Percentiles rank a stretch among this genome's conserved stretches.
phyloP scores from a whole-genome alignment of 2,329 filamentous ascomycete genomes.

The Knoxdaviesia proteae region DNA sequence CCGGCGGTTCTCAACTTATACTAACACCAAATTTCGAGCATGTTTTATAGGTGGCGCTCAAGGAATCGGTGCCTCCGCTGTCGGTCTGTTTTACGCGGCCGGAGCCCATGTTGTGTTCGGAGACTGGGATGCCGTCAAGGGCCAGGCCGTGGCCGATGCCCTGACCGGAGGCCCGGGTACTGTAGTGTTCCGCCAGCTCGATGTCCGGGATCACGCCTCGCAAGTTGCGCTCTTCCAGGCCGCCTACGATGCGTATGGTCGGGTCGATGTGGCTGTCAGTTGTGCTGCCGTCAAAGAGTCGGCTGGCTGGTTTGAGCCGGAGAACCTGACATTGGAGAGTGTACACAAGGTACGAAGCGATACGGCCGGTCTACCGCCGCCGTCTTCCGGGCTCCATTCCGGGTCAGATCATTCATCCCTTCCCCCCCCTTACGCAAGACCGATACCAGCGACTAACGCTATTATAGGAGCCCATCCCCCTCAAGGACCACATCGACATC shows the following conservation, averaged over 20 bases:
- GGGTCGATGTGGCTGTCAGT: slow-evolving; percentile 2
- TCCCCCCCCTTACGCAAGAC: neutral
- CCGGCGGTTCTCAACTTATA: neutral
- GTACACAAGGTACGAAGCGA: slow-evolving; percentile 11
- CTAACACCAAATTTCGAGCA: neutral
- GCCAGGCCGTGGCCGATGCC: neutral
- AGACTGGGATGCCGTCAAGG: slow-evolving; percentile 1
- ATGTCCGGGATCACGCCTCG: slow-evolving; percentile 1
- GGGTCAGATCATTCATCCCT: neutral
- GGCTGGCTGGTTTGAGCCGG: slow-evolving; percentile 21
- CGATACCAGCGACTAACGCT: neutral
- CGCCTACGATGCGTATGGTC: neutral
- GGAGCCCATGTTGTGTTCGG: slow-evolving; percentile 3
- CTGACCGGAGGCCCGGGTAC: neutral
- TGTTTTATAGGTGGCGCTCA: neutral
- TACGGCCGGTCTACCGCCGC: slow-evolving; percentile 6
- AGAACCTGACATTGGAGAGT: slow-evolving; percentile 17
- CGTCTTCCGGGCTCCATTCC: slow-evolving; percentile 3
- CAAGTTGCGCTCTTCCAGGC: slow-evolving; percentile 1
- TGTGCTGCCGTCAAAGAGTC: slow-evolving; percentile 22
- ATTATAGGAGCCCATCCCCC: slow-evolving; percentile 10
- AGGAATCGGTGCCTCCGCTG: slow-evolving; percentile 2
- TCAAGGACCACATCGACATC: slow-evolving; percentile 19
- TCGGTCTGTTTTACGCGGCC: neutral
- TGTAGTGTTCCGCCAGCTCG: neutral